A percentile compares a stretch with the other conserved stretches of the same genome.
phyloP scores from a whole-genome alignment of 2,329 filamentous ascomycete species.

The Raffaelea arxii region DNA sequence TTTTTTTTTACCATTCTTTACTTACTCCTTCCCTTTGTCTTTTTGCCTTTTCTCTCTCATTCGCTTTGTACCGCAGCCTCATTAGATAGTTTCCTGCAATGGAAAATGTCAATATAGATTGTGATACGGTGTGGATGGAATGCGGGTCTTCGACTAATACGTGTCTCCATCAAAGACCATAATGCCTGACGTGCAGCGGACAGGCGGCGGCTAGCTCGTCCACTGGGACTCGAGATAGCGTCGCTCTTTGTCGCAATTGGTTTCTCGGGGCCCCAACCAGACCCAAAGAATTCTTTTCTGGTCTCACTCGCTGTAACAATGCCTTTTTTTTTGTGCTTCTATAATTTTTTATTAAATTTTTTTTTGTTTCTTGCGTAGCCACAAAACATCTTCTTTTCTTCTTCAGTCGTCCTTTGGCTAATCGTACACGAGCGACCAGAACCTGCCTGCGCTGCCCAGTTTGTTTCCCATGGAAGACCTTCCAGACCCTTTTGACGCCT shows the following conservation, averaged over 20 bases:
- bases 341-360: neutral
- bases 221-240: too few species aligned
- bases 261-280: neutral
- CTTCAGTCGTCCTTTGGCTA: neutral
- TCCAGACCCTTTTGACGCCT: neutral
- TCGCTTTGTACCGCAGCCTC: neutral
- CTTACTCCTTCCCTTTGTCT: neutral
- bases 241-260: neutral
- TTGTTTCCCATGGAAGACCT: neutral
- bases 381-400: neutral
- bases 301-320: neutral
- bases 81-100: neutral
- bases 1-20: neutral
- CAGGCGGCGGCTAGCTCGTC: too few species aligned
- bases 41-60: neutral
- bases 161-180: neutral
- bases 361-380: conserved; percentile 1
- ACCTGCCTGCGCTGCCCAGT: conserved; percentile 2
- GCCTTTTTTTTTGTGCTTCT: too few species aligned
- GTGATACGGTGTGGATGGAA: neutral
- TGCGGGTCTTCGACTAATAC: neutral
- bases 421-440: conserved; percentile 8
- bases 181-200: neutral
- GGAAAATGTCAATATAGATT: neutral
- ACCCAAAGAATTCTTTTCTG: neutral